phyloP scores from a whole-genome alignment of 345 rosid genomes.

The Rhodamnia argentea region DNA sequence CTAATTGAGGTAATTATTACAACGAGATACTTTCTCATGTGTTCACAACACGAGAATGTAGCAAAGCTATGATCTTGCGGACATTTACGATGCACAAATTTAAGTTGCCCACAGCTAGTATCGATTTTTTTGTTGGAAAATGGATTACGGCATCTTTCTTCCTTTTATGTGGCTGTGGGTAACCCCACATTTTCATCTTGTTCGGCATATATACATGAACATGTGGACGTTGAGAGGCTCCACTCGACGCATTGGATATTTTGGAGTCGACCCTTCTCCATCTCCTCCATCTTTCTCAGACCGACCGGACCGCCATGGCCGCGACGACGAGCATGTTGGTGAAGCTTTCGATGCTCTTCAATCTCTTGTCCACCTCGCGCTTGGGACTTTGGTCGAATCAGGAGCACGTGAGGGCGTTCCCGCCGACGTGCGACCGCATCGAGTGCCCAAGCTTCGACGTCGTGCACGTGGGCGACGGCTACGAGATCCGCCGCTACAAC shows the following conservation, averaged over 20 bases:
- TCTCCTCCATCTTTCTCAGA: not conserved
- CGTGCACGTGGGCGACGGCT: constrained; percentile 41
- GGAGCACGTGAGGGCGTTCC: constrained; percentile 10
- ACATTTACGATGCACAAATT: not conserved
- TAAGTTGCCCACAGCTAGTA: too few species aligned
- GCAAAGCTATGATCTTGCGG: not conserved
- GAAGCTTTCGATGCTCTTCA: constrained; percentile 14
- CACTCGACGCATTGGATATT: not conserved
- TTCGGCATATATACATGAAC: not conserved
- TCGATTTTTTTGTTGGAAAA: not conserved
- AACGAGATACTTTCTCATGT: not conserved
- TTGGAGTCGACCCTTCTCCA: not conserved
- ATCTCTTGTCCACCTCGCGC: constrained; percentile 32
- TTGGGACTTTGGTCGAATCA: constrained; percentile 2
- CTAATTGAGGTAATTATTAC: not conserved
- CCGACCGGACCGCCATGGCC: not conserved
- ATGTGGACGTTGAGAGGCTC: not conserved
- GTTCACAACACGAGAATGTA: not conserved
- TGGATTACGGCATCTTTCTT: not conserved
- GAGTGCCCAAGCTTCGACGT: constrained; percentile 67
- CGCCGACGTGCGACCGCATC: constrained; percentile 65
- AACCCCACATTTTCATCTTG: not conserved
- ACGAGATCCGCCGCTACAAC: constrained; percentile 61
- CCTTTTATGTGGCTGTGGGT: not conserved
- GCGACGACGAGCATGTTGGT: not conserved